A percentile compares a stretch with the other conserved stretches of the same genome.
Evolutionary conservation across 768 basidiomycete genomes (phyloP).

Genomic region (Lactarius akahatsu): DNA sequence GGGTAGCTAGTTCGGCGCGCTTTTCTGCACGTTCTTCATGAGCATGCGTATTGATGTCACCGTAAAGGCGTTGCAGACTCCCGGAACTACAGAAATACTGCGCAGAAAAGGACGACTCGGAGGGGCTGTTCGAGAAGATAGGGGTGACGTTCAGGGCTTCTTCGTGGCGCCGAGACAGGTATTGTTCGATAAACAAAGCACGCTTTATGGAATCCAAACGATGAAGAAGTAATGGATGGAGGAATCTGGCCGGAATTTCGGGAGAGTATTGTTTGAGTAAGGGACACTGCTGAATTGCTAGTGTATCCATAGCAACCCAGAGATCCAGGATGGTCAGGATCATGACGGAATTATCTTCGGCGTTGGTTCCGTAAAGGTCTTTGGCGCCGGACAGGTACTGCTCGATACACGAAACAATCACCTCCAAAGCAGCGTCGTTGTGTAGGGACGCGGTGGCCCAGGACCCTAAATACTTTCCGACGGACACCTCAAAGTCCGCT

Average conservation of each 20-base stretch:
- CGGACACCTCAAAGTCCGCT: conserved; percentile 17
- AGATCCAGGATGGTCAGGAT: conserved; percentile 47
- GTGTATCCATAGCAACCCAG: conserved; percentile 48
- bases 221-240: conserved; percentile 46
- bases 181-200: conserved; percentile 18
- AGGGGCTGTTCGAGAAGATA: conserved; percentile 11
- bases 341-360: conserved; percentile 39
- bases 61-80: not conserved
- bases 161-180: conserved; percentile 11
- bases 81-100: conserved; percentile 13
- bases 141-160: not conserved
- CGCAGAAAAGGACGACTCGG: conserved; percentile 12
- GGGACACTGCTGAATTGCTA: conserved; percentile 38
- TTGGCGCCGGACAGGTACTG: conserved; percentile 17
- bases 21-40: not conserved
- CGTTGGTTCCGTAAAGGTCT: conserved; percentile 8
- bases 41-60: not conserved
- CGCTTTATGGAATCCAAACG: conserved; percentile 23
- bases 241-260: conserved; percentile 40
- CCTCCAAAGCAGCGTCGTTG: not conserved
- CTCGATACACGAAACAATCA: conserved; percentile 16
- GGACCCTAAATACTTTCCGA: conserved; percentile 3
- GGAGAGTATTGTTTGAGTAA: conserved; percentile 47
- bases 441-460: not conserved
- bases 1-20: not conserved